Evolutionary conservation across 306 rosid species (phyloP), one percentile per base, ranked within the genome.

Genomic region (Gastrolobium bilobum): DNA sequence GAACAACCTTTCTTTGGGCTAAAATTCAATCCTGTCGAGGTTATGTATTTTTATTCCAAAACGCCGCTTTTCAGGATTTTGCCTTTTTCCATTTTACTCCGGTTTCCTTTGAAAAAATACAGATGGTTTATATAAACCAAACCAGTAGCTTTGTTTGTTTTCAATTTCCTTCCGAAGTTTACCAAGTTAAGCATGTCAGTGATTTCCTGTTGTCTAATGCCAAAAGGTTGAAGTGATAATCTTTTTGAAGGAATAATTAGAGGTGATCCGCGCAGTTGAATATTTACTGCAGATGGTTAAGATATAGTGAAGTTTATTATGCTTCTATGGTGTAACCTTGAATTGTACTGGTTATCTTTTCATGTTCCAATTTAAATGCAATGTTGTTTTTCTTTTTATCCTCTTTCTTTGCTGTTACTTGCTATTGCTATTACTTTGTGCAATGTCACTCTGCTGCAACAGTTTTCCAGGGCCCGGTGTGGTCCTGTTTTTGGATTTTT

Each of bases 31-130:
- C 86, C 72, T 74, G 85, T 84, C 35, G 57, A 66, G 87, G 68
- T 80, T 78, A 72, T 86, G 82, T 78, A 76, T 84, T 83, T 80
- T 76, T 77, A 73, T 38, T 61, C 81, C 50, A 13, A 77, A 68
- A 50, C 13, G 53, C 67, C 82, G 71, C 39, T 71, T 73, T 71
- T 76, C 68, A 76, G 86, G 72, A 71, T 51, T 59, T 34, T 73
- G 13, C 50, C 20, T 14, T 58, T 65, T 62, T 10, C 31, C 38
- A 14, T 79, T 79, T 62, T 31, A 20, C 7, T 11, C n/a, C 31
- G 51, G 50, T 37, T 73, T 71, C n/a, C 34, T 13, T 10, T 77
- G 6, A 52, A 50, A 44, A 76, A 77, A 70, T 79, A 71, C 75
- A 64, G 20, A 53, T 51, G 81, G 75, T 67, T 83, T 66, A 7